These are phyloP conservation scores for Ganoderma resinaceum DNA, from an alignment of 1,284 basidiomycete species.

Conservation along the genomic window DNA sequence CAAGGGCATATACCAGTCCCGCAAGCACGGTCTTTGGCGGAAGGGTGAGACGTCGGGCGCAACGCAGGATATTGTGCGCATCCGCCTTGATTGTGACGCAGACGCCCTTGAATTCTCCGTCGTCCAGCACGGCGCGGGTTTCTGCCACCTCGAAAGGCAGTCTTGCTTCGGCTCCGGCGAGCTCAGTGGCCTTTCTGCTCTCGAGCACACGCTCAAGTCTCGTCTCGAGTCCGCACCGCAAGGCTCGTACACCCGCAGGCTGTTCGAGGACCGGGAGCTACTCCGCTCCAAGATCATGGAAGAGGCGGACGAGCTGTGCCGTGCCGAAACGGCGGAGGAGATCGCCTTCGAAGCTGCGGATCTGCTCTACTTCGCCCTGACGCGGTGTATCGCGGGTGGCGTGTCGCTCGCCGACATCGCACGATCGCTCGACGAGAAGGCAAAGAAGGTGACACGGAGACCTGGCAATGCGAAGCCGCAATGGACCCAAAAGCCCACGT, in stretches of 20 bases:
- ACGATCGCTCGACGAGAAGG: slow-evolving; percentile 85
- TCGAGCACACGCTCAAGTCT: slow-evolving; percentile 84
- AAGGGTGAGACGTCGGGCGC: slow-evolving; percentile 98
- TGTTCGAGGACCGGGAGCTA: slow-evolving; percentile 87
- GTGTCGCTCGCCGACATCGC: slow-evolving; percentile 90
- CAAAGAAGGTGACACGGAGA: slow-evolving; percentile 87
- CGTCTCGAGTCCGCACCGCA: slow-evolving; percentile 82
- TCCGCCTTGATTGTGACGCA: slow-evolving; percentile 92
- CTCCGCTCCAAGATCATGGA: slow-evolving; percentile 96
- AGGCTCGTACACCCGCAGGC: slow-evolving; percentile 90
- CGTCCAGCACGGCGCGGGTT: slow-evolving; percentile 89
- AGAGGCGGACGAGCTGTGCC: slow-evolving; percentile 96
- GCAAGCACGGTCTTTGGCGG: slow-evolving; percentile 95
- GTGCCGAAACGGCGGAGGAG: slow-evolving; percentile 82
- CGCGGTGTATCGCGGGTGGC: slow-evolving; percentile 87
- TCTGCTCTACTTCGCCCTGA: slow-evolving; percentile 92
- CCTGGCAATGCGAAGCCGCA: slow-evolving; percentile 95
- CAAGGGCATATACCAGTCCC: slow-evolving; percentile 95
- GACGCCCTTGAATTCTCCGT: slow-evolving; percentile 95
- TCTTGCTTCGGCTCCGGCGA: slow-evolving; percentile 83
- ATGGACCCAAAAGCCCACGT: slow-evolving; percentile 56
- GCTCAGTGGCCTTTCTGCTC: slow-evolving; percentile 77
- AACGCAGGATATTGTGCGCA: slow-evolving; percentile 86
- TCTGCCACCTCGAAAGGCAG: slow-evolving; percentile 89
- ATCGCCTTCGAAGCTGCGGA: slow-evolving; percentile 98